phyloP scores from a whole-genome alignment of 2,329 filamentous ascomycete species.

The Pestalotiopsis fici region DNA sequence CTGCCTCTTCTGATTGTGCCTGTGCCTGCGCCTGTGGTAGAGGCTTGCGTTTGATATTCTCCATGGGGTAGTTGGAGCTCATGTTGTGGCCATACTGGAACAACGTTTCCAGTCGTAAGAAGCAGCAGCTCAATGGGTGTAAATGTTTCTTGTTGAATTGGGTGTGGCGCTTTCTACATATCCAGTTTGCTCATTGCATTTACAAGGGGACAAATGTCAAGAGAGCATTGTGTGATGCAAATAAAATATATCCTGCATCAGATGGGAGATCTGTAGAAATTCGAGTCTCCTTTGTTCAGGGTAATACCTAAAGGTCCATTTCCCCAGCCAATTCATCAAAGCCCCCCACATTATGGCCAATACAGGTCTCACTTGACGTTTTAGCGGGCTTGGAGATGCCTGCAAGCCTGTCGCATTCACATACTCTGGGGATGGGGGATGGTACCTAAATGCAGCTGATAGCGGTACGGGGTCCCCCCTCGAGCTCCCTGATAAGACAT shows the following conservation, averaged over 20 bases:
- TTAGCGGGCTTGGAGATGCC: not conserved
- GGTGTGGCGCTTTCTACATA: too few species aligned
- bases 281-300: too few species aligned
- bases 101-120: not conserved
- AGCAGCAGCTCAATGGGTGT: not conserved
- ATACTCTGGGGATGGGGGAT: too few species aligned
- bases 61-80: not conserved
- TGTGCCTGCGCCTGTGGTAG: not conserved
- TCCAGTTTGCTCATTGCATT: too few species aligned
- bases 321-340: not conserved
- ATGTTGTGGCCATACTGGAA: not conserved
- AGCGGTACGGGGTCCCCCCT: not conserved
- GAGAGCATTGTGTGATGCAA: too few species aligned
- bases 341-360: not conserved
- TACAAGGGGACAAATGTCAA: too few species aligned
- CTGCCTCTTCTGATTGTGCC: not conserved
- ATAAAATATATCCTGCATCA: not conserved
- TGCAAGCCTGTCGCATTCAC: too few species aligned
- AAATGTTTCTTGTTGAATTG: too few species aligned
- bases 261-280: not conserved
- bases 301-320: not conserved
- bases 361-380: not conserved
- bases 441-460: not conserved
- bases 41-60: constrained; percentile 1
- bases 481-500: not conserved